phyloP scores from a whole-genome alignment of 306 rosid species.

The Prunus campanulata region DNA sequence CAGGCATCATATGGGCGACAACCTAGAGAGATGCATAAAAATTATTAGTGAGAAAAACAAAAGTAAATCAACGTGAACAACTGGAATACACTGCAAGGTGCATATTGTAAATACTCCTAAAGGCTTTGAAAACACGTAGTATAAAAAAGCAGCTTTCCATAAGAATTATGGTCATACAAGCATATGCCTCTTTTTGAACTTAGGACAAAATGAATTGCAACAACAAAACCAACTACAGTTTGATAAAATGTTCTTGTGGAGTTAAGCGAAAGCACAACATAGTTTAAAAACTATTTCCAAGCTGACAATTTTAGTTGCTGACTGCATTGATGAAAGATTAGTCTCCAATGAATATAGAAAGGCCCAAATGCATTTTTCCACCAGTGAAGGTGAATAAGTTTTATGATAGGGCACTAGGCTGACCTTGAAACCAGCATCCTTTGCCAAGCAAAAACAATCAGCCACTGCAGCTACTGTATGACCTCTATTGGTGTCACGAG shows the following conservation, averaged over 20 bases:
- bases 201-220: neutral
- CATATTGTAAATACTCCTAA: neutral
- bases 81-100: neutral
- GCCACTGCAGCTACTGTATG: conserved; percentile 97
- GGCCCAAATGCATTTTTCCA: neutral
- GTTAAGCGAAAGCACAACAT: neutral
- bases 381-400: neutral
- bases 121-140: neutral
- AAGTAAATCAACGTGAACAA: neutral
- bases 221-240: neutral
- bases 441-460: conserved; percentile 90
- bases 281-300: neutral
- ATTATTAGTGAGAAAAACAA: neutral
- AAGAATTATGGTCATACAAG: neutral
- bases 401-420: conserved; percentile 7
- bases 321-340: neutral
- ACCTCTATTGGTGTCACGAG: conserved; percentile 95
- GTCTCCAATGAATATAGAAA: neutral
- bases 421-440: conserved; percentile 99
- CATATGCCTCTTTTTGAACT: neutral
- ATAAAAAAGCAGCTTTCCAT: neutral
- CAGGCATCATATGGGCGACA: conserved; percentile 99
- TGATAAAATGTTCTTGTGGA: neutral
- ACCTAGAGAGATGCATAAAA: conserved; percentile 50
- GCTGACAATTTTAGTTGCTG: neutral